Percentiles rank a stretch among this genome's conserved stretches.
Conservation (phyloP, 805 yeast genomes). For the Spathaspora boniae region DNA sequence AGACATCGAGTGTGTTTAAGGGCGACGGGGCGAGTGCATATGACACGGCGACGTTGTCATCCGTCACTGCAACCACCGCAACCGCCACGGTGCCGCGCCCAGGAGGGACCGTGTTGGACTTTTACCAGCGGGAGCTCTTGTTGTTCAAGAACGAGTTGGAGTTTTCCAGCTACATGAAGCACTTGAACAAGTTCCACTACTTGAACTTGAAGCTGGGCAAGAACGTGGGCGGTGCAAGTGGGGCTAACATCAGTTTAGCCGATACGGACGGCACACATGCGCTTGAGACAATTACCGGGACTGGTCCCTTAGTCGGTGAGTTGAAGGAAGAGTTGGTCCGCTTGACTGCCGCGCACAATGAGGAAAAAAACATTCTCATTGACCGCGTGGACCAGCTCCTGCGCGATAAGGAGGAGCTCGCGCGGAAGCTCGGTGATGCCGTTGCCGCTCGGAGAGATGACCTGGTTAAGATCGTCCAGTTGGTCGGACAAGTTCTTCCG, state of each 20-base stretch:
- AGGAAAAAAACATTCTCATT: slow-evolving; percentile 9
- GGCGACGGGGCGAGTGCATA: no score
- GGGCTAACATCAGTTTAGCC: background rate
- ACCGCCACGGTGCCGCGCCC: background rate
- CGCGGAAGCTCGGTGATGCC: slow-evolving; percentile 6
- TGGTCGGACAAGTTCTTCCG: slow-evolving; percentile 16
- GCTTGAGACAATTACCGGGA: slow-evolving; percentile 1
- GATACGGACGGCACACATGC: slow-evolving; percentile 2
- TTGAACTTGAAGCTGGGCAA: slow-evolving; percentile 13
- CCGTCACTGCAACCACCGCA: slow-evolving; percentile 2
- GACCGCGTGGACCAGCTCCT: slow-evolving; percentile 7
- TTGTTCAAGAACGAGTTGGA: slow-evolving; percentile 58
- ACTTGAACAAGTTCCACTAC: slow-evolving; percentile 36
- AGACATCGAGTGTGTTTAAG: slow-evolving; percentile 17
- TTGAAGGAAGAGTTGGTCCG: slow-evolving; percentile 13
- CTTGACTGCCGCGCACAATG: slow-evolving; percentile 4
- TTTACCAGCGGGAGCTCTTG: slow-evolving; percentile 56
- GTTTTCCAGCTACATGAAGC: slow-evolving; percentile 51
- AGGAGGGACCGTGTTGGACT: slow-evolving; percentile 32
- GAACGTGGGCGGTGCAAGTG: slow-evolving; percentile 8
- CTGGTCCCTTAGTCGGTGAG: slow-evolving; percentile 7
- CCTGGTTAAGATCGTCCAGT: slow-evolving; percentile 8
- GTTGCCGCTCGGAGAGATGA: slow-evolving; percentile 10
- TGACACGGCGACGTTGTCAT: slow-evolving; percentile 1
- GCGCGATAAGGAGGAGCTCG: slow-evolving; percentile 11